Evolutionary conservation across 208 protist species (phyloP).

Genomic region (Trichomonas vaginalis): DNA sequence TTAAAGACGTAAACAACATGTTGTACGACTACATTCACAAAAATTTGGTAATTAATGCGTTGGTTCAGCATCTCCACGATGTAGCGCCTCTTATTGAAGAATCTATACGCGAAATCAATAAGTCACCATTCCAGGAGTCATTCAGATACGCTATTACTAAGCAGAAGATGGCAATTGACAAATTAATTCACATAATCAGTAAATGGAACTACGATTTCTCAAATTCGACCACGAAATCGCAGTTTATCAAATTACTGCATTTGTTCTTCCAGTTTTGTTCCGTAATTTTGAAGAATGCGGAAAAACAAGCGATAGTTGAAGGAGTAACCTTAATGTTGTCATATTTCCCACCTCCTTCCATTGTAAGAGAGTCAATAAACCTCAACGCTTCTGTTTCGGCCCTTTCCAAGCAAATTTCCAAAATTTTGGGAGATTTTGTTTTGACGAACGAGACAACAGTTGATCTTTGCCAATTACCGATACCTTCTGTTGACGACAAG

Average conservation of each 20-base stretch:
- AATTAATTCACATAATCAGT: background rate
- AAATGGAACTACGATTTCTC: background rate
- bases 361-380: background rate
- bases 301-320: background rate
- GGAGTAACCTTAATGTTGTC: background rate
- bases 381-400: background rate
- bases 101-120: background rate
- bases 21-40: background rate
- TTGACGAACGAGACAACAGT: background rate
- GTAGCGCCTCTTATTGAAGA: background rate
- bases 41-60: background rate
- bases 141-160: background rate
- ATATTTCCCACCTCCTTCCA: background rate
- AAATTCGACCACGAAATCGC: background rate
- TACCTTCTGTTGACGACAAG: background rate
- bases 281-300: background rate
- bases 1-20: no score
- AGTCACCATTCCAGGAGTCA: background rate
- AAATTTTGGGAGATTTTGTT: background rate
- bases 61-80: background rate
- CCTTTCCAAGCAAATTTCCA: background rate
- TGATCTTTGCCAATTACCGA: background rate
- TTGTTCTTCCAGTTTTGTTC: background rate
- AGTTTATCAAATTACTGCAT: background rate
- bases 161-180: background rate